Evolutionary conservation across 257 asterid genomes (phyloP), one percentile per base, ranked within the genome.

Genomic region (Striga asiatica): DNA sequence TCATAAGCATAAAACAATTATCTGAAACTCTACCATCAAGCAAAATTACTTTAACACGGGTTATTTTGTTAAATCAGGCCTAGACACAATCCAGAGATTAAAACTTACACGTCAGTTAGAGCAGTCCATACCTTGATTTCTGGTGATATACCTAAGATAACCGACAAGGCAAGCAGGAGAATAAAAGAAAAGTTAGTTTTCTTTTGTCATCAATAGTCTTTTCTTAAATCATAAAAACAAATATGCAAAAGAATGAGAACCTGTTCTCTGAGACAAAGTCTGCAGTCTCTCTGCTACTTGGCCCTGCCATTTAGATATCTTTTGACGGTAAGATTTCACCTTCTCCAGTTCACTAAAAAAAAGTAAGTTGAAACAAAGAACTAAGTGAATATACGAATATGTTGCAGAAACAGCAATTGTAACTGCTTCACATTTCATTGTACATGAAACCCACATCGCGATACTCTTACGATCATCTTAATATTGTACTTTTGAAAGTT

Each of bases 281-380:
- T 74, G 86, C 53, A 92, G 66, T 60, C 99, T 82, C 51, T 82
- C 97, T 16, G 93, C 77, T 50, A 92, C 88, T 72, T 88, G 94
- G 45, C 71, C 68, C 78, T 84, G 94, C 97, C 99, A 88, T 38
- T 78, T 71, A 50, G 83, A 72, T 71, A 92, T 81, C 76, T 82
- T 88, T 57, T 72, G 76, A 50, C 94, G 91, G 62, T 81, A 73
- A 51, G 89, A 80, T 76, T 82, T 84, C 80, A 83, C 99, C 87
- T 84, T 92, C 78, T 79, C 94, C 58, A 72, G 66, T 75, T 92
- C 97, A 70, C 99, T 92, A 56, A 49, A 69, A 64, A 56, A 39
- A 16, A 32, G 65, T 56, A 62, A 59, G 39, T 45, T 52, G 63
- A 62, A 63, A 56, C 54, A 31, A 22, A 43, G 46, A 53, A 56